These are phyloP conservation scores for Eucalyptus polybractea DNA, from an alignment of 345 rosid species.

Conservation along the genomic window DNA sequence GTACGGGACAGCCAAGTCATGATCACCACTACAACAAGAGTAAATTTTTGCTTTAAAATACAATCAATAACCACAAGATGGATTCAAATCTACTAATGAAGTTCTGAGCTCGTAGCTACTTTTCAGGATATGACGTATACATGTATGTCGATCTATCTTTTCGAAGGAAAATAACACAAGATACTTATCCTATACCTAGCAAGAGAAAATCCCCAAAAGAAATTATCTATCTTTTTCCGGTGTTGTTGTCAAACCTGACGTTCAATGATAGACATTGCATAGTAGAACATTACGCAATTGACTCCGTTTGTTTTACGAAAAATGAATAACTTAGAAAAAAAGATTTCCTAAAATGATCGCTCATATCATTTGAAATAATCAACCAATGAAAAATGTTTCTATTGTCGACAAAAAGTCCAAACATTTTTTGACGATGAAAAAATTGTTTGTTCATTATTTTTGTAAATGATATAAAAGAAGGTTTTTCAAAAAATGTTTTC, in stretches of 20 bases:
- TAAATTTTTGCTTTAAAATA: background rate
- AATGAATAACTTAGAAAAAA: too few relatives aligned
- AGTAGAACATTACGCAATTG: background rate
- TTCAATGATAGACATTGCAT: background rate
- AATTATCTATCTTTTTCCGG: background rate
- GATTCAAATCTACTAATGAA: background rate
- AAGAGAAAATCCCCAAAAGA: background rate
- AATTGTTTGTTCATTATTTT: too few relatives aligned
- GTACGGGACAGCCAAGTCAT: constrained; percentile 5
- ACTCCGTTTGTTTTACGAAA: too few relatives aligned
- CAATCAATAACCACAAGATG: background rate
- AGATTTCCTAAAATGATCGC: too few relatives aligned
- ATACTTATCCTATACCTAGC: background rate
- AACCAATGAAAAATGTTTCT: too few relatives aligned
- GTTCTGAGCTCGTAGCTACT: background rate
- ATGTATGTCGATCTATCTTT: background rate
- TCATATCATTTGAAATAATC: too few relatives aligned
- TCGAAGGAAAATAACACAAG: background rate
- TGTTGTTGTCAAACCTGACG: background rate
- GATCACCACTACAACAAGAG: constrained; percentile 11
- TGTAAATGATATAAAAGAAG: background rate
- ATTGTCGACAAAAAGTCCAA: background rate
- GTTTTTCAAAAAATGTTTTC: fast-evolving
- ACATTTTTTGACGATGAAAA: too few relatives aligned
- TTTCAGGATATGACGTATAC: background rate